Evolutionary conservation across 2,329 filamentous ascomycete genomes (phyloP).

Genomic region (Diaporthe citriasiana): DNA sequence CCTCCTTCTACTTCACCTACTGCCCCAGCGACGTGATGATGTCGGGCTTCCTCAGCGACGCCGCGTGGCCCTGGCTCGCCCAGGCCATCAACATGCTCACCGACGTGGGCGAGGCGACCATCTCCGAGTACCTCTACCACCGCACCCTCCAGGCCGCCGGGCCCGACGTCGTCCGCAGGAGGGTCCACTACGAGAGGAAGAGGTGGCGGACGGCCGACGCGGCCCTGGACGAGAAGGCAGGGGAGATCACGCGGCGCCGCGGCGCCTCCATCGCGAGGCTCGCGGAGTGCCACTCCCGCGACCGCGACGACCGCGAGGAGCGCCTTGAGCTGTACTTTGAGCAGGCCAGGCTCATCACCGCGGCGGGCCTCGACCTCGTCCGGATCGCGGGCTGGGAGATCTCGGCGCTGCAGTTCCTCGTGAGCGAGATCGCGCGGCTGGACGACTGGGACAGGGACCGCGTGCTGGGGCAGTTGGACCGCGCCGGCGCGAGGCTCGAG

Average conservation of each 20-base stretch:
- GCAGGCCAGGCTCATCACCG: neutral
- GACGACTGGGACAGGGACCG: fast-evolving
- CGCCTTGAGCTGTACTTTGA: neutral
- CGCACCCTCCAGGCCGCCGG: neutral
- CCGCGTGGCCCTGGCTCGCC: neutral
- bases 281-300: neutral
- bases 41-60: neutral
- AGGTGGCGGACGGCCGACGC: neutral
- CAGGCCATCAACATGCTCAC: neutral
- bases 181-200: neutral
- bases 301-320: fast-evolving
- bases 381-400: neutral
- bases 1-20: neutral
- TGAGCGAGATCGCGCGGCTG: neutral
- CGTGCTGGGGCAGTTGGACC: neutral
- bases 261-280: neutral
- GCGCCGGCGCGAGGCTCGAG: neutral
- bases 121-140: neutral
- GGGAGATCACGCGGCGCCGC: neutral
- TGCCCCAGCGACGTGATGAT: neutral
- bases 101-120: neutral
- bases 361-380: neutral
- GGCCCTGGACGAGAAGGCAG: neutral
- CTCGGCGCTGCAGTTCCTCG: neutral
- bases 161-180: neutral